phyloP scores from a whole-genome alignment of 352 stramenopile species.

The Globisporangium spinosum region DNA sequence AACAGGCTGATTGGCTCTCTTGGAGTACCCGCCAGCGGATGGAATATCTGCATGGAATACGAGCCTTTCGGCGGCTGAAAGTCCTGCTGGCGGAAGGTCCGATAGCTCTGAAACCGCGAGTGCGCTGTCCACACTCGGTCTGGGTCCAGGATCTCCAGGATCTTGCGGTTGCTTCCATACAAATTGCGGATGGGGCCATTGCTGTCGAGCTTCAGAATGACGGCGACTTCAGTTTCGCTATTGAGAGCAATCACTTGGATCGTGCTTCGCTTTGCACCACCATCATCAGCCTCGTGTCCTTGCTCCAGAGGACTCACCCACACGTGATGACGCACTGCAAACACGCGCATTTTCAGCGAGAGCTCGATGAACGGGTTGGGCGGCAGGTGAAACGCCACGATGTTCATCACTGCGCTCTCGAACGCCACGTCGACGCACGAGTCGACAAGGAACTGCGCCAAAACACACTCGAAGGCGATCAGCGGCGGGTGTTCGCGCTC shows the following conservation, averaged over 20 bases:
- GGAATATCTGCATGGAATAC: slow-evolving; percentile 32
- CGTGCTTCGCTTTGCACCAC: neutral
- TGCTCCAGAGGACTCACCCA: slow-evolving; percentile 17
- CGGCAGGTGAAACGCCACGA: slow-evolving; percentile 33
- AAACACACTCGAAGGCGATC: slow-evolving; percentile 39
- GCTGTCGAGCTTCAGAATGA: neutral
- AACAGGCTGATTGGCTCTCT: neutral
- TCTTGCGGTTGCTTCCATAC: slow-evolving; percentile 16
- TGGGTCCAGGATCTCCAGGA: slow-evolving; percentile 21
- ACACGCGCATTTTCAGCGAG: slow-evolving; percentile 32
- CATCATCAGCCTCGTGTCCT: neutral
- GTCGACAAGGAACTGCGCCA: slow-evolving; percentile 46
- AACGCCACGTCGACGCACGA: slow-evolving; percentile 42
- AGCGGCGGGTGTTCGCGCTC: slow-evolving; percentile 33
- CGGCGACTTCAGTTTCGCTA: neutral
- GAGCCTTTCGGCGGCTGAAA: slow-evolving; percentile 41
- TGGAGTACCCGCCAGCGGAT: slow-evolving; percentile 11
- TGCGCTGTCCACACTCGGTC: slow-evolving; percentile 16
- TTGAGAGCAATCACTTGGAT: neutral
- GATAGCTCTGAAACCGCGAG: slow-evolving; percentile 21
- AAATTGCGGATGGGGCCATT: neutral
- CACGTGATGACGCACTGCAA: slow-evolving; percentile 33
- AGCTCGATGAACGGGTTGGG: slow-evolving; percentile 51
- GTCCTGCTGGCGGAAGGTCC: slow-evolving; percentile 19
- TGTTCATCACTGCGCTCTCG: slow-evolving; percentile 49